Evolutionary conservation across 2,329 filamentous ascomycete genomes (phyloP).

Genomic region (Cordyceps cateniannulata): DNA sequence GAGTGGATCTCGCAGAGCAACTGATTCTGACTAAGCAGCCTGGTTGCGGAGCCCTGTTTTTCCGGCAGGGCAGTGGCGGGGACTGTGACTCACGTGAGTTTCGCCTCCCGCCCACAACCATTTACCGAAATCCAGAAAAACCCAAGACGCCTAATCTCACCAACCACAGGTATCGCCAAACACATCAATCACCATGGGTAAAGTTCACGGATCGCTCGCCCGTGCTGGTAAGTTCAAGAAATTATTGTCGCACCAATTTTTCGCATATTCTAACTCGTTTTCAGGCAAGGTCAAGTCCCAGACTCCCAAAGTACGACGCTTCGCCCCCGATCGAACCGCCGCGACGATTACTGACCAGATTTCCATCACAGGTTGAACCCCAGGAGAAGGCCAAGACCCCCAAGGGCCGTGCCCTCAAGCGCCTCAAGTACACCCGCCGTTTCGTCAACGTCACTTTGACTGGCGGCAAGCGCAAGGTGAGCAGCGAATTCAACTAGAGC

Average conservation of each 20-base stretch:
- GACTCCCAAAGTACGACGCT: slow-evolving; percentile 71
- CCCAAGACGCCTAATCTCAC: slow-evolving; percentile 23
- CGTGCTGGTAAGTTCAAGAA: slow-evolving; percentile 55
- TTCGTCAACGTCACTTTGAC: slow-evolving; percentile 98
- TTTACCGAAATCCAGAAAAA: slow-evolving; percentile 33
- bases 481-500: slow-evolving; percentile 19
- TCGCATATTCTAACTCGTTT: slow-evolving; percentile 46
- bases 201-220: slow-evolving; percentile 90
- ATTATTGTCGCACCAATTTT: slow-evolving; percentile 13
- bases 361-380: slow-evolving; percentile 60
- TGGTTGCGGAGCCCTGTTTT: neutral
- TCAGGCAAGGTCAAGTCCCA: slow-evolving; percentile 96
- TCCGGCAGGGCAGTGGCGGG: slow-evolving; percentile 11
- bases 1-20: neutral
- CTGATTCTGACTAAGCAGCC: neutral
- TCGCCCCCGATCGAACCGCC: slow-evolving; percentile 16
- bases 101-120: slow-evolving; percentile 30
- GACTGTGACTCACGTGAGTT: slow-evolving; percentile 30
- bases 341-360: slow-evolving; percentile 25
- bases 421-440: slow-evolving; percentile 90
- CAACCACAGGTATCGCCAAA: slow-evolving; percentile 31
- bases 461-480: slow-evolving; percentile 96
- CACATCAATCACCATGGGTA: slow-evolving; percentile 64
- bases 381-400: slow-evolving; percentile 96
- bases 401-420: slow-evolving; percentile 97